Percentiles rank a stretch among this genome's conserved stretches.
These are phyloP conservation scores for Botryosphaeria agaves DNA, from an alignment of 2,329 filamentous ascomycete genomes.

Conservation along the genomic window DNA sequence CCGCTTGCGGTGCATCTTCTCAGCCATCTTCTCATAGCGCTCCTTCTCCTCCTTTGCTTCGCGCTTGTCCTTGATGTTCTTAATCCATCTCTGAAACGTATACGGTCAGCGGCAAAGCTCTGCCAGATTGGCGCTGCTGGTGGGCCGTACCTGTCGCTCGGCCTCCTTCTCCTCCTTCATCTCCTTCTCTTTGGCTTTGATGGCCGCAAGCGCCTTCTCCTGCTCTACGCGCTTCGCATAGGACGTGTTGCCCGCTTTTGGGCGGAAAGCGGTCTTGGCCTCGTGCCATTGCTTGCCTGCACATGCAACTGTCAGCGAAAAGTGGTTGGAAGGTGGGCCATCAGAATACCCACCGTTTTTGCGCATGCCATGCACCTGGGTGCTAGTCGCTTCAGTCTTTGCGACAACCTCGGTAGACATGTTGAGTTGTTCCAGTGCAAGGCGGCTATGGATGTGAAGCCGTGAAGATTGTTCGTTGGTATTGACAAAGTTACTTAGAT, in stretches of 20 bases:
- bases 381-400: slow-evolving; percentile 15
- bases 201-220: slow-evolving; percentile 51
- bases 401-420: slow-evolving; percentile 29
- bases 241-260: slow-evolving; percentile 56
- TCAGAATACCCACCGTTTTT: slow-evolving; percentile 52
- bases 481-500: too few species aligned
- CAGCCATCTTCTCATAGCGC: slow-evolving; percentile 81
- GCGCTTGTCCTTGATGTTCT: slow-evolving; percentile 69
- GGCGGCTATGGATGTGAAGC: neutral
- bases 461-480: slow-evolving; percentile 1
- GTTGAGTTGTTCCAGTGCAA: slow-evolving; percentile 4
- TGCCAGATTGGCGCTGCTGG: slow-evolving; percentile 5
- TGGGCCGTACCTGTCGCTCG: slow-evolving; percentile 52
- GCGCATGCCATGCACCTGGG: slow-evolving; percentile 45
- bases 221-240: slow-evolving; percentile 61
- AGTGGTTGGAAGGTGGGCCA: slow-evolving; percentile 2
- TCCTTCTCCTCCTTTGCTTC: slow-evolving; percentile 85
- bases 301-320: slow-evolving; percentile 6
- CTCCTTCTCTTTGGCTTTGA: slow-evolving; percentile 87
- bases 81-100: slow-evolving; percentile 45
- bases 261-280: slow-evolving; percentile 71
- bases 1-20: slow-evolving; percentile 94
- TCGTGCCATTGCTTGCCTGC: slow-evolving; percentile 91
- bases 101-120: slow-evolving; percentile 2
- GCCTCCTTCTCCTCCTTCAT: slow-evolving; percentile 92